phyloP scores from a whole-genome alignment of 306 rosid genomes.

The Trifolium dubium region DNA sequence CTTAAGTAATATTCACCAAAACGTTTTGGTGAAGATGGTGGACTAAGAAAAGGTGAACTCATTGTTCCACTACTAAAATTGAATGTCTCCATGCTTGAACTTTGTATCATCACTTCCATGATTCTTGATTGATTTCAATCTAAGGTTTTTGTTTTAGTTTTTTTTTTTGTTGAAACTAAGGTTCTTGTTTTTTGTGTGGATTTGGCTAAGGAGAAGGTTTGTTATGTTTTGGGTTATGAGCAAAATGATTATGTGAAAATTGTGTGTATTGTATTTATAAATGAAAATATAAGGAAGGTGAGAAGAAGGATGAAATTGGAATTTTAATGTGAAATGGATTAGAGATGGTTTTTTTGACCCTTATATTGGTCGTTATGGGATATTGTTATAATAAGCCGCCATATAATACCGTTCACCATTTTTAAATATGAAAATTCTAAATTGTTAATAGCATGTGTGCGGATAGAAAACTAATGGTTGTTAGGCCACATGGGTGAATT shows the following conservation, averaged over 20 bases:
- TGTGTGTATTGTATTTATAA: conserved; percentile 27
- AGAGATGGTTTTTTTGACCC: conserved; percentile 49
- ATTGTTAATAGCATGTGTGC: conserved; percentile 2
- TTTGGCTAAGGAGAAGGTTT: neutral
- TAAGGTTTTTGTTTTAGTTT: neutral
- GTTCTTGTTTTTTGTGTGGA: neutral
- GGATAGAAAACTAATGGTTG: conserved; percentile 13
- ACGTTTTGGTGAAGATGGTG: conserved; percentile 73
- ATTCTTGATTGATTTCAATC: neutral
- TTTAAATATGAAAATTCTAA: conserved; percentile 20
- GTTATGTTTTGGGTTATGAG: conserved; percentile 21
- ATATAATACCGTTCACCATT: conserved; percentile 41
- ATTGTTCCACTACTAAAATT: conserved; percentile 53
- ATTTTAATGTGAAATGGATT: neutral
- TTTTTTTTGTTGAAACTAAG: neutral
- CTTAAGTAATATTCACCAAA: conserved; percentile 69
- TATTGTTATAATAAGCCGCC: conserved; percentile 45
- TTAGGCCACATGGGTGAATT: conserved; percentile 38
- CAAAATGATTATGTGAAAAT: conserved; percentile 17
- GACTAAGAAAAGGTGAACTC: conserved; percentile 56
- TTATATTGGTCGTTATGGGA: conserved; percentile 5
- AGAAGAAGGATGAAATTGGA: conserved; percentile 31
- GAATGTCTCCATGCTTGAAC: conserved; percentile 53
- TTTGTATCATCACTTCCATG: conserved; percentile 73
- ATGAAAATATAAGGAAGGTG: conserved; percentile 35